Percentiles rank a stretch among this genome's conserved stretches.
phyloP scores from a whole-genome alignment of 2,329 filamentous ascomycete species.

The Mollisia scopiformis region DNA sequence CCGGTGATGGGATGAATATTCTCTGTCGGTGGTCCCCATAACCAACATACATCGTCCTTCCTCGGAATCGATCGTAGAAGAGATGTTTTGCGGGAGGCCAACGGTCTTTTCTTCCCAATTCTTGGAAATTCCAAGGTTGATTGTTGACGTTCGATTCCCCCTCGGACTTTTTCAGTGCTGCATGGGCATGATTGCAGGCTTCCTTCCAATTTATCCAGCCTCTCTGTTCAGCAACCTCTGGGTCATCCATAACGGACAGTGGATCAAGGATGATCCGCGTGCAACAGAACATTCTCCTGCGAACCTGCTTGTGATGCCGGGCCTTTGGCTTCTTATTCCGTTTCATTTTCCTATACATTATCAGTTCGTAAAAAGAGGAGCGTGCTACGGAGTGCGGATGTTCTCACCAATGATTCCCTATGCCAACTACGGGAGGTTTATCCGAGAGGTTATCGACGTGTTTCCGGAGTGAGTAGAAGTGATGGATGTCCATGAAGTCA shows the following conservation, averaged over 20 bases:
- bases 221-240: slow-evolving; percentile 11
- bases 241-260: slow-evolving; percentile 14
- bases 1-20: background rate
- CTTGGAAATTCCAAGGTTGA: slow-evolving; percentile 3
- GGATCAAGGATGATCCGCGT: slow-evolving; percentile 23
- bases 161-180: background rate
- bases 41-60: background rate
- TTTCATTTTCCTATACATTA: background rate
- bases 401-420: too few species aligned
- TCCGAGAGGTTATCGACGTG: background rate
- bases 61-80: slow-evolving; percentile 25
- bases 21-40: background rate
- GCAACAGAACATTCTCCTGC: slow-evolving; percentile 14
- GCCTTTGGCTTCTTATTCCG: slow-evolving; percentile 3
- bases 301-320: background rate
- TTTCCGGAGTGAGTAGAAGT: background rate
- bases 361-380: too few species aligned
- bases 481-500: slow-evolving; percentile 29
- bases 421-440: background rate
- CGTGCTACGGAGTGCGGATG: too few species aligned
- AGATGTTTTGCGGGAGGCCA: slow-evolving; percentile 28
- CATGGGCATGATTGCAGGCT: background rate
- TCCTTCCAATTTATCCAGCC: slow-evolving; percentile 22
- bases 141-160: background rate
- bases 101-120: slow-evolving; percentile 12